phyloP scores from a whole-genome alignment of 2,329 filamentous ascomycete genomes.

The Curvularia lunata region DNA sequence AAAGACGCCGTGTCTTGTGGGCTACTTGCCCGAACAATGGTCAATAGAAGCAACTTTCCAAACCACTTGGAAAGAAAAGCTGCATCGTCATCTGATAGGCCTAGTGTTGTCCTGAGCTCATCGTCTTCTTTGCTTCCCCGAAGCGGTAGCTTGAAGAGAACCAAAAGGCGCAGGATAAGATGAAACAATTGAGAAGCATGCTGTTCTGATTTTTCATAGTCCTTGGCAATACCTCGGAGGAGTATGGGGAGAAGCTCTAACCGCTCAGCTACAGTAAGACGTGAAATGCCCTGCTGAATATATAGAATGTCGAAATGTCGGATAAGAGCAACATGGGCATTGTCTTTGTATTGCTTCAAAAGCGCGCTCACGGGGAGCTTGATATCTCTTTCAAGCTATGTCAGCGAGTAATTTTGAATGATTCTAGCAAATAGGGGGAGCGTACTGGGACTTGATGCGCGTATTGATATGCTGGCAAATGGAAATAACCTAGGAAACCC shows the following conservation, averaged over 20 bases:
- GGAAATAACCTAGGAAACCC: constrained; percentile 62
- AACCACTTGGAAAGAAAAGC: constrained; percentile 76
- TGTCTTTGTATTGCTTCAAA: constrained; percentile 87
- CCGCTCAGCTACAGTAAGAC: constrained; percentile 67
- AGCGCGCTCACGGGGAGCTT: constrained; percentile 84
- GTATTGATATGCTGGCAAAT: constrained; percentile 76
- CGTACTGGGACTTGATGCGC: constrained; percentile 62
- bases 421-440: constrained; percentile 10
- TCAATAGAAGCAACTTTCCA: constrained; percentile 75
- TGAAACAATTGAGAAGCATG: constrained; percentile 77
- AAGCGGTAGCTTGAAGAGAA: constrained; percentile 72
- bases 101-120: constrained; percentile 68
- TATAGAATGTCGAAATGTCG: constrained; percentile 89
- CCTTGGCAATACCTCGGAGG: constrained; percentile 68
- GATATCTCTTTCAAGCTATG: constrained; percentile 56
- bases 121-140: constrained; percentile 81
- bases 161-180: constrained; percentile 77
- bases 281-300: constrained; percentile 80
- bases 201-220: constrained; percentile 60
- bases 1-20: constrained; percentile 48
- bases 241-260: constrained; percentile 74
- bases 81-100: constrained; percentile 74
- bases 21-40: constrained; percentile 46
- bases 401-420: constrained; percentile 16
- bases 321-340: constrained; percentile 70